These are phyloP conservation scores for Moricandia arvensis DNA, from an alignment of 345 rosid genomes.

Conservation along the genomic window DNA sequence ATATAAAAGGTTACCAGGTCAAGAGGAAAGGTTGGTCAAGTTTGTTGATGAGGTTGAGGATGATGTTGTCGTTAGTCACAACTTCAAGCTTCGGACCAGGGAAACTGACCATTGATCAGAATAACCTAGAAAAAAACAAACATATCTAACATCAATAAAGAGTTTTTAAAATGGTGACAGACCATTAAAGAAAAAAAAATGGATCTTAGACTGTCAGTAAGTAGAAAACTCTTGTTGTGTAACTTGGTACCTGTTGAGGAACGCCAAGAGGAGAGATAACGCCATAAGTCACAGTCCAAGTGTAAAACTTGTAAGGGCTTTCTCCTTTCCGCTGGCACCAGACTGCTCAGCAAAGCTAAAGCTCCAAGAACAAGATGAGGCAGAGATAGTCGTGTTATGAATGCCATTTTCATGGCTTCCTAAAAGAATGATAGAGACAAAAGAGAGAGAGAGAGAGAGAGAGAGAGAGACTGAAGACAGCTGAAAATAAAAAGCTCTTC, in stretches of 20 bases:
- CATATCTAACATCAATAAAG: not conserved
- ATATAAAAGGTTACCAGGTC: conserved; percentile 57
- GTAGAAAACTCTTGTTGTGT: conserved; percentile 11
- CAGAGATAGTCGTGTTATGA: conserved; percentile 7
- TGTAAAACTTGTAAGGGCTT: conserved; percentile 73
- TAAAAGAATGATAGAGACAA: conserved; percentile 4
- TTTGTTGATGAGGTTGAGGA: conserved; percentile 88
- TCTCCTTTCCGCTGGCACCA: conserved; percentile 57
- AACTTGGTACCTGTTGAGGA: conserved; percentile 72
- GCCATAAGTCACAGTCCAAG: conserved; percentile 93
- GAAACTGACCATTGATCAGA: conserved; percentile 92
- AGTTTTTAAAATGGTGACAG: not conserved
- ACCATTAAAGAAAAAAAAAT: conserved; percentile 7
- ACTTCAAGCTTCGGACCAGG: conserved; percentile 96
- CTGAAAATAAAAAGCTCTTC: not conserved
- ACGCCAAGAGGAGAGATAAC: conserved; percentile 71
- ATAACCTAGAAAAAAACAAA: conserved; percentile 56
- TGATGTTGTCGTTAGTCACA: conserved; percentile 86
- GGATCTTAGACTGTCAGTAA: not conserved
- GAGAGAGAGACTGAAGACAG: conserved; percentile 1
- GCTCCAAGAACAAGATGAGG: conserved; percentile 36
- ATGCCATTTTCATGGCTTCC: conserved; percentile 39
- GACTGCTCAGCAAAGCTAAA: conserved; percentile 49
- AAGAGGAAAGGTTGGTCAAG: conserved; percentile 92
- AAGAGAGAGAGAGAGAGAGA: not conserved